Percentiles rank a stretch among this genome's conserved stretches.
These are phyloP conservation scores for Magnusiomyces ingens DNA, from an alignment of 1,139 yeast species.

Conservation along the genomic window DNA sequence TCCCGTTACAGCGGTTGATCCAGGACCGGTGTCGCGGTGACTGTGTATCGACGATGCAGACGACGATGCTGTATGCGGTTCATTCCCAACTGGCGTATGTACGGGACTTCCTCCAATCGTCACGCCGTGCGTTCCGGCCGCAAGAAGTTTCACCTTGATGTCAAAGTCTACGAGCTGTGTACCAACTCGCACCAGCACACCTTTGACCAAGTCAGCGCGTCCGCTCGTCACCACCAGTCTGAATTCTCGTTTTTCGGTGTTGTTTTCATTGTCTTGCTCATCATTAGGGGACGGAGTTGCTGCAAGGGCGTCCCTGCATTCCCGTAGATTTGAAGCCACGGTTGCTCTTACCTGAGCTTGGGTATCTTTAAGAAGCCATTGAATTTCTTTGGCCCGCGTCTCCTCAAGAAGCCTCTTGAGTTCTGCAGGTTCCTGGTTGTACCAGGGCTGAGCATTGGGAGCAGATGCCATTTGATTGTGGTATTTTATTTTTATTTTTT, in stretches of 20 bases:
- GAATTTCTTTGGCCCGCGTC: slow-evolving; percentile 20
- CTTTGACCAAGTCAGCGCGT: slow-evolving; percentile 30
- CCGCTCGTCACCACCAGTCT: slow-evolving; percentile 31
- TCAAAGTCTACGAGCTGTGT: slow-evolving; percentile 25
- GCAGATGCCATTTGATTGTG: no score
- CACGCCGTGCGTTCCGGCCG: slow-evolving; percentile 4
- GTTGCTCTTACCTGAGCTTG: slow-evolving; percentile 21
- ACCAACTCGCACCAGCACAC: slow-evolving; percentile 29
- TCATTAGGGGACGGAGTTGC: neutral
- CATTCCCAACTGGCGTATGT: no score
- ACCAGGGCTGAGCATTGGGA: neutral
- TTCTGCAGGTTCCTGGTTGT: neutral
- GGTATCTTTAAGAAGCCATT: slow-evolving; percentile 29
- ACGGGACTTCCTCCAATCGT: no score
- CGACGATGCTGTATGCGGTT: no score
- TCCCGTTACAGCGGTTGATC: no score
- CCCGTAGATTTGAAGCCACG: slow-evolving; percentile 26
- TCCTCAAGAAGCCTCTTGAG: neutral
- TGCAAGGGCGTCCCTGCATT: slow-evolving; percentile 25
- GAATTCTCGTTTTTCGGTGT: slow-evolving; percentile 12
- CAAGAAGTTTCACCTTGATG: slow-evolving; percentile 21
- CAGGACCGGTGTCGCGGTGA: no score
- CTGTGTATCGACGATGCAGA: no score
- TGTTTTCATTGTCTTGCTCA: neutral
- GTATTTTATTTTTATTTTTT: no score